These are phyloP conservation scores for Tilletia indica DNA, from an alignment of 1,284 basidiomycete genomes.

Conservation along the genomic window DNA sequence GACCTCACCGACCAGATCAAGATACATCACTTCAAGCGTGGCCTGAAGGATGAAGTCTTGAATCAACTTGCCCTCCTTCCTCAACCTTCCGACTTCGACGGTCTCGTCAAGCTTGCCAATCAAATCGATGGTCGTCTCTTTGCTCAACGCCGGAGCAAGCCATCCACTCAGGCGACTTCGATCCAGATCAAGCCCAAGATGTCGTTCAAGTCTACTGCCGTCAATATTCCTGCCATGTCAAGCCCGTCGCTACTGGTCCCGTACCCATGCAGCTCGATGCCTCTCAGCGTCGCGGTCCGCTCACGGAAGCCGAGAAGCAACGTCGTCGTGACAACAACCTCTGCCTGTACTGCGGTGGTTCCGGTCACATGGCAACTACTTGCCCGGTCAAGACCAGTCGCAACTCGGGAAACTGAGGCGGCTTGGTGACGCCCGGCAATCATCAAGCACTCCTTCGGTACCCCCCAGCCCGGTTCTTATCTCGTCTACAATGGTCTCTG, in stretches of 20 bases:
- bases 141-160: background rate
- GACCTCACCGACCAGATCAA: background rate
- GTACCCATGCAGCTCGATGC: background rate
- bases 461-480: background rate
- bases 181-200: background rate
- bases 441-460: constrained; percentile 6
- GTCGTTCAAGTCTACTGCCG: background rate
- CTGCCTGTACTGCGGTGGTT: constrained; percentile 16
- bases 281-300: constrained; percentile 14
- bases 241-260: background rate
- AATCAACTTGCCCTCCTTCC: background rate
- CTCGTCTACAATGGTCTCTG: too few species aligned
- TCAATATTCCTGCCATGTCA: background rate
- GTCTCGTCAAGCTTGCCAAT: constrained; percentile 12
- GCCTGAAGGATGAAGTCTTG: constrained; percentile 16
- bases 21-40: constrained; percentile 16
- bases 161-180: constrained; percentile 4
- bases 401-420: constrained; percentile 4
- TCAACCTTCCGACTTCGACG: background rate
- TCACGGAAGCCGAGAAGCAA: constrained; percentile 10
- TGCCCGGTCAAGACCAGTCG: constrained; percentile 3
- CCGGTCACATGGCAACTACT: background rate
- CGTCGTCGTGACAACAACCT: constrained; percentile 14
- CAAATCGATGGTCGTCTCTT: constrained; percentile 13
- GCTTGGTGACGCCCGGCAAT: constrained; percentile 12